Base-by-base conservation (phyloP, 139 green algal genomes). In the Nannochloris sp. region DNA sequence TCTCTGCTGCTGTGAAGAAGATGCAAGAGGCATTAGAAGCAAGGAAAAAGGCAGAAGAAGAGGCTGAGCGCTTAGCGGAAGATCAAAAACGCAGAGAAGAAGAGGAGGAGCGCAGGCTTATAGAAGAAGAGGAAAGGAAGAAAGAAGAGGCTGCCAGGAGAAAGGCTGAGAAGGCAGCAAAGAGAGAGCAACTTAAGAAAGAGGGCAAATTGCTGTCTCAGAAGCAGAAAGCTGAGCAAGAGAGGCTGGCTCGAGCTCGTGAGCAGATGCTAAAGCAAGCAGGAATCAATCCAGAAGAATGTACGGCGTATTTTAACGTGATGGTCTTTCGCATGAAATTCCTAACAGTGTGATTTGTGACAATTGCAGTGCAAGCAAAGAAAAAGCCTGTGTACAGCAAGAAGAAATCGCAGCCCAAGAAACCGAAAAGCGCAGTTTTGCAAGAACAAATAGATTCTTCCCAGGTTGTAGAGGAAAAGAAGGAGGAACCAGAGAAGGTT, bases 171-270 rank as follows among this genome's bases (percentile, higher is more conserved):
- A 57, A 83, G 61, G 36, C 48, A 27, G 78, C 81, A 61, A 57
- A 74, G 12, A 49, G 68, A 0, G 75, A 83, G 82, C 75, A 93
- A 75, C 72, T 96, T 12, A 95, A 91, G 68, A 80, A 79, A 34
- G 77, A 92, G 73, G 88, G 88, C 49, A 90, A 90, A 74, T 77
- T 95, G 67, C 80, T 95, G 24, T 95, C 81, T 8, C 86, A 82
- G 68, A 96, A 95, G 75, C 82, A 86, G 66, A 97, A 97, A 85
- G 84, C 85, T 50, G 90, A 97, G 75, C 84, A 85, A 18, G 82
- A 91, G 72, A 78, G 88, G 16, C 70, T 95, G 64, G 88, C 84
- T 0, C 81, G 81, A 21, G 78, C 92, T 27, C 70, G 89, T 6
- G 85, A 90, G 54, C 87, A 96, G 81, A 71, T 97, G 49, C 78